These are phyloP conservation scores for Rhodomyrtus tomentosa DNA, from an alignment of 345 rosid genomes.

Conservation along the genomic window DNA sequence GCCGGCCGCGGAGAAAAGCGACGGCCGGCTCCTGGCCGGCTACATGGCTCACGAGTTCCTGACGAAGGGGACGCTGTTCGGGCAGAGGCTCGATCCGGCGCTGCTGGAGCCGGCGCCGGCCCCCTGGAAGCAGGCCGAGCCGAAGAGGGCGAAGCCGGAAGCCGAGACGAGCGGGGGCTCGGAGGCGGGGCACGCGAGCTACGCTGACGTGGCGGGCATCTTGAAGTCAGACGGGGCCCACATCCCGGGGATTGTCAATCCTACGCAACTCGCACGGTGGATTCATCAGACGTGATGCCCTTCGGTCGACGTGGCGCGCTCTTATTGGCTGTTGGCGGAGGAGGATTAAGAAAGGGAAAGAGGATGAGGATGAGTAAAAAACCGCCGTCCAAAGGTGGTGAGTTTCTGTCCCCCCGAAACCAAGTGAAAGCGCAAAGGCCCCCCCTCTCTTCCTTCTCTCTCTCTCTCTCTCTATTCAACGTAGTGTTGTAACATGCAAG, in stretches of 20 bases:
- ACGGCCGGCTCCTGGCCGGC: conserved; percentile 68
- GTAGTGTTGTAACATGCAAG: not conserved
- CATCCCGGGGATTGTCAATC: conserved; percentile 65
- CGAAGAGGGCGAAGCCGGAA: conserved; percentile 13
- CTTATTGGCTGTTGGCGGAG: conserved; percentile 8
- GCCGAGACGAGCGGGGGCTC: not conserved
- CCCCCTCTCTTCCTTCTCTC: not conserved
- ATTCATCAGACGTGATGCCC: conserved; percentile 32
- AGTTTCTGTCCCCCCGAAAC: not conserved
- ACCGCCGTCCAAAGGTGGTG: not conserved
- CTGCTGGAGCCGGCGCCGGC: conserved; percentile 11
- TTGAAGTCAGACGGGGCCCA: conserved; percentile 54
- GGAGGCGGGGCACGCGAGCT: conserved; percentile 26
- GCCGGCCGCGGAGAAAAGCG: conserved; percentile 7
- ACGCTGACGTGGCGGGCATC: conserved; percentile 57
- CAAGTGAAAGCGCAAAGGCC: not conserved
- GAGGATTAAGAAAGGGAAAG: not conserved
- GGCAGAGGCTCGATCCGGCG: conserved; percentile 39
- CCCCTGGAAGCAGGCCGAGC: conserved; percentile 38
- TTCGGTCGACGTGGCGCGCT: conserved; percentile 18
- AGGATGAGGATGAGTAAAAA: no score
- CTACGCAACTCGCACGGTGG: conserved; percentile 64
- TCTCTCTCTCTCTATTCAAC: not conserved
- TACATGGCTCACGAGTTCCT: conserved; percentile 80
- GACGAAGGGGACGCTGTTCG: conserved; percentile 61